phyloP scores from a whole-genome alignment of 257 asterid genomes.

The Voacanga thouarsii region DNA sequence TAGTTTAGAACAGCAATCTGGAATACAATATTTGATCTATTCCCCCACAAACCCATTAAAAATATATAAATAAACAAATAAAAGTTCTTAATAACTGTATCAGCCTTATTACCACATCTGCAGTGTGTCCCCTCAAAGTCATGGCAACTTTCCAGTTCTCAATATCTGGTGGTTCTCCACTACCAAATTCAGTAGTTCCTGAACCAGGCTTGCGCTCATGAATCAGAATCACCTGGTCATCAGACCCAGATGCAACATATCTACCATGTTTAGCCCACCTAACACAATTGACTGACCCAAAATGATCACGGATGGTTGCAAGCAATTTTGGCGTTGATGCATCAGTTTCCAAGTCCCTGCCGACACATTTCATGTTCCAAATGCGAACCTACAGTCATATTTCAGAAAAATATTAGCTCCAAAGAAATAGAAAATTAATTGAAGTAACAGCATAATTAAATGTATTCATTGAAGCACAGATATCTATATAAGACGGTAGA shows the following conservation, averaged over 20 bases:
- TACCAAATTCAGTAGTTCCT: constrained; percentile 94
- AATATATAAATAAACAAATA: not conserved
- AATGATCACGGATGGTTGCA: constrained; percentile 91
- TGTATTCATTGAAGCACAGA: not conserved
- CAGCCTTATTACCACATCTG: constrained; percentile 81
- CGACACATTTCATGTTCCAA: constrained; percentile 88
- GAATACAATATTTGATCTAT: not conserved
- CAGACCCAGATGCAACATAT: constrained; percentile 95
- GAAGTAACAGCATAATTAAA: not conserved
- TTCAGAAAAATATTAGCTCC: constrained; percentile 17
- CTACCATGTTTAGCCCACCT: constrained; percentile 99
- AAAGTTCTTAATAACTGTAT: not conserved
- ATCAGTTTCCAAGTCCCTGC: constrained; percentile 55
- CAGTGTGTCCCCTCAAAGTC: constrained; percentile 98
- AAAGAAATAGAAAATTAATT: not conserved
- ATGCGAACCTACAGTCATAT: constrained; percentile 69
- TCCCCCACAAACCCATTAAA: not conserved
- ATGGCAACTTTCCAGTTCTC: constrained; percentile 96
- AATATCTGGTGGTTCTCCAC: constrained; percentile 96
- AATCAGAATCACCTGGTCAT: constrained; percentile 89
- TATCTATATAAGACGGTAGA: not conserved
- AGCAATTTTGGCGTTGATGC: constrained; percentile 70
- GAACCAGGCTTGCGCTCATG: constrained; percentile 98
- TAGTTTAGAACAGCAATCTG: not conserved
- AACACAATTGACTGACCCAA: constrained; percentile 97